Evolutionary conservation across 202 grass and related monocot genomes (phyloP).

Genomic region (Panicum virgatum): DNA sequence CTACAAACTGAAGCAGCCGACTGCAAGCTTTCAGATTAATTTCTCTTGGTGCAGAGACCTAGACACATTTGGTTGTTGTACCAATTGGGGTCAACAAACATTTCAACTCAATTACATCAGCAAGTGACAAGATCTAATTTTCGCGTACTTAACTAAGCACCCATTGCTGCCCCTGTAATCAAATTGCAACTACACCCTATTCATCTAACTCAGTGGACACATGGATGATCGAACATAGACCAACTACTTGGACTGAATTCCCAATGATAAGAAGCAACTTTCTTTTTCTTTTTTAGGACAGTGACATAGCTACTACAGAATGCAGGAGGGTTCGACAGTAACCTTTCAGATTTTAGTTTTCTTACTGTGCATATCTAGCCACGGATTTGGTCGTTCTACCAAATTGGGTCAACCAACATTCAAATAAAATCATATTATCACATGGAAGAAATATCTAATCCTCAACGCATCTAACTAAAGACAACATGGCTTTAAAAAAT

Average conservation of each 20-base stretch:
- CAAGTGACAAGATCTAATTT: too few relatives aligned
- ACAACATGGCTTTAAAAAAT: not conserved
- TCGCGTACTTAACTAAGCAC: too few relatives aligned
- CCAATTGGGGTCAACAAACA: too few relatives aligned
- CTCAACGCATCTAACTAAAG: not conserved
- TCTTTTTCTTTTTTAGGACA: not conserved
- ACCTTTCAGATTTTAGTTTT: not conserved
- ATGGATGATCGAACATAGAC: too few relatives aligned
- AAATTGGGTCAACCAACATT: slow-evolving; percentile 28
- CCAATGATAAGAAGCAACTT: too few relatives aligned
- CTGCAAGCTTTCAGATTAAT: not conserved
- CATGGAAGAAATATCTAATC: slow-evolving; percentile 1
- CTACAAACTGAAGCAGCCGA: not conserved
- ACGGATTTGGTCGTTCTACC: not conserved
- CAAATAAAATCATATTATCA: slow-evolving; percentile 9
- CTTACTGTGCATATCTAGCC: not conserved
- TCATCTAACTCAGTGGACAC: too few relatives aligned
- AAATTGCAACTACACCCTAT: too few relatives aligned
- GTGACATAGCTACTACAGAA: not conserved
- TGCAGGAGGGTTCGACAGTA: not conserved
- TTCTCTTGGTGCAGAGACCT: too few relatives aligned
- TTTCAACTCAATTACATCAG: too few relatives aligned
- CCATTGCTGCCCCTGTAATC: too few relatives aligned
- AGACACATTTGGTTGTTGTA: too few relatives aligned
- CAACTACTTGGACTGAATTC: too few relatives aligned